Base-by-base conservation (phyloP, 345 rosid species). In the Capsella bursapastoris region DNA sequence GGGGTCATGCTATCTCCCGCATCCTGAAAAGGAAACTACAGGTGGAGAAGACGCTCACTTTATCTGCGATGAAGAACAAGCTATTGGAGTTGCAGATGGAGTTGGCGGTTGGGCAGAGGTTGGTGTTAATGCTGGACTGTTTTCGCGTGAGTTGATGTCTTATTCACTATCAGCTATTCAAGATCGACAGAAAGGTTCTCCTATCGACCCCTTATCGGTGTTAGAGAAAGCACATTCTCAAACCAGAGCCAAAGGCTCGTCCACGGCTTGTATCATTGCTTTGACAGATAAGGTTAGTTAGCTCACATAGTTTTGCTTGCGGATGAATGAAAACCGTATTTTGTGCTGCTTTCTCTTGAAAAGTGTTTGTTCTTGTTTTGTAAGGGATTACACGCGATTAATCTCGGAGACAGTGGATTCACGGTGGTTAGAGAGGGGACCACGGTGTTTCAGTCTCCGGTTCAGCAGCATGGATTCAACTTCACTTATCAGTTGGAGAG, bases 21-120 rank as follows among this genome's bases (percentile, higher is more conserved):
- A 95, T 84, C 99, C 98, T 58, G 94, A 88, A 66, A 95, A 95
- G 79, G 94, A 86, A 85, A 88, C 82, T 55, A 95, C 87, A 40
- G 98, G 98, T 14, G 99, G 99, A 66, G 99, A 95, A 81, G 99
- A 95, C 75, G 97, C 99, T 64, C 96, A 95, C 80, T 95, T 95
- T 66, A 89, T 95, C 62, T 89, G 96, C 68, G 71, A 51, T 34
- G 88, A 86, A 57, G 89, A 86, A 47, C 92, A 95, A 79, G 93
- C 87, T 51, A 79, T 95, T 40, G 99, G 99, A 60, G 91, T 95
- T 75, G 99, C 99, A 29, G 99, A 95, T 85, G 99, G 99, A 12
- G 99, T 92, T 59, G 99, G 99, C 29, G 99, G 99, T 58, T 95
- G 99, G 99, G 99, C 97, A 6, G 97, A 95, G 70, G 90, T 86